phyloP scores from a whole-genome alignment of 1,284 basidiomycete species.

The Trichosporon coremiiforme region DNA sequence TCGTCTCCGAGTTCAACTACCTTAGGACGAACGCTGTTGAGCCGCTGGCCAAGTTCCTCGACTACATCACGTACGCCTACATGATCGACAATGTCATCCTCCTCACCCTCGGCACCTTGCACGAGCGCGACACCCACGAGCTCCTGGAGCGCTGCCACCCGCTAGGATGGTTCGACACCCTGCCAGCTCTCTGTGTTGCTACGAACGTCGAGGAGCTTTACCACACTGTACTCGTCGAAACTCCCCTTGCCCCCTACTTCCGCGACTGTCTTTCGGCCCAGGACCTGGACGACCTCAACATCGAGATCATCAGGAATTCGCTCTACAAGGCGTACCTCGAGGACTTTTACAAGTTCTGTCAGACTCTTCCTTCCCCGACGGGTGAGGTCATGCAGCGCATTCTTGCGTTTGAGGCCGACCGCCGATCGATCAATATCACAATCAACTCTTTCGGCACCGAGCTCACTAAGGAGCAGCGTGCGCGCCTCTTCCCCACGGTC shows the following conservation, averaged over 20 bases:
- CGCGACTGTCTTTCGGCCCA: slow-evolving; percentile 90
- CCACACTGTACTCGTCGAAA: slow-evolving; percentile 95
- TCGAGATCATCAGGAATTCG: slow-evolving; percentile 99
- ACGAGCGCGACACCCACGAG: slow-evolving; percentile 97
- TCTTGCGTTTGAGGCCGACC: slow-evolving; percentile 94
- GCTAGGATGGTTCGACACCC: slow-evolving; percentile 94
- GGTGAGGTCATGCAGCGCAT: slow-evolving; percentile 85
- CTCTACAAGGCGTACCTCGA: slow-evolving; percentile 99
- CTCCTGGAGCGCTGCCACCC: slow-evolving; percentile 96
- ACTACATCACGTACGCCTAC: slow-evolving; percentile 96
- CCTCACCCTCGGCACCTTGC: slow-evolving; percentile 94
- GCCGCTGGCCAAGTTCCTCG: slow-evolving; percentile 88
- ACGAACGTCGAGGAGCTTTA: slow-evolving; percentile 99
- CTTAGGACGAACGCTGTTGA: slow-evolving; percentile 87
- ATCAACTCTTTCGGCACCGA: slow-evolving; percentile 99
- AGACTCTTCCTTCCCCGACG: slow-evolving; percentile 78
- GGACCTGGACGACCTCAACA: slow-evolving; percentile 98
- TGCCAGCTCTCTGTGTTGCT: slow-evolving; percentile 98
- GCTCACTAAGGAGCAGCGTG: slow-evolving; percentile 91
- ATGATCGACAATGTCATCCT: slow-evolving; percentile 99
- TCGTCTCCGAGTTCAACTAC: slow-evolving; percentile 97
- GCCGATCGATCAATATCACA: slow-evolving; percentile 96
- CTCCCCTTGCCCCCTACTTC: slow-evolving; percentile 96
- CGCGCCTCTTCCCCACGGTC: slow-evolving; percentile 91
- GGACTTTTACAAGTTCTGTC: slow-evolving; percentile 88